A percentile compares a stretch with the other conserved stretches of the same genome.
Evolutionary conservation across 192 early-diverging fungal species (phyloP).

Genomic region (Geosiphon pyriformis): DNA sequence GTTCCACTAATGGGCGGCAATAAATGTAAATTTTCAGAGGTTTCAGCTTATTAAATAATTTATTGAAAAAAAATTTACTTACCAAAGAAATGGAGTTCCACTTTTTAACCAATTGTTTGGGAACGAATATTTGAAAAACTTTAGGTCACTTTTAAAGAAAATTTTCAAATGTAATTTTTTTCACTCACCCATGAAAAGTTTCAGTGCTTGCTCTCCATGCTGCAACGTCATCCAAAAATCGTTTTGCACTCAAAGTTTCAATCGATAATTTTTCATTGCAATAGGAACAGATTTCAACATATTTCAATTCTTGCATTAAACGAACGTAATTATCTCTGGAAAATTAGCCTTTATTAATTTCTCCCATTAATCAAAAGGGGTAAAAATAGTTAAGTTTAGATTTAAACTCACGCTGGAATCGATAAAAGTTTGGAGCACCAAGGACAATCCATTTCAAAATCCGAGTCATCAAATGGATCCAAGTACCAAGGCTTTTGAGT

Average conservation of each 20-base stretch:
- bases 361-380: no score
- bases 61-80: neutral
- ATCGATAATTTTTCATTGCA: neutral
- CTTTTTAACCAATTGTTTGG: no score
- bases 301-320: neutral
- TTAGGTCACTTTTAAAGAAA: no score
- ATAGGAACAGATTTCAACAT: neutral
- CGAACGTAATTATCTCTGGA: conserved; percentile 3
- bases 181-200: no score
- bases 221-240: conserved; percentile 17
- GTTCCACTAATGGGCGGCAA: no score
- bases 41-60: no score
- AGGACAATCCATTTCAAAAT: conserved; percentile 12
- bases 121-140: no score
- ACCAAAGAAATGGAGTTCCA: neutral
- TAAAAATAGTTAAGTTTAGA: neutral
- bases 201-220: no score
- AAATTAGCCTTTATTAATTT: no score
- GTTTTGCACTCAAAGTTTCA: conserved; percentile 1
- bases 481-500: conserved; percentile 16
- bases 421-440: neutral
- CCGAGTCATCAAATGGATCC: conserved; percentile 12
- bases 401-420: neutral
- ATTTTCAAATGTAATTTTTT: no score
- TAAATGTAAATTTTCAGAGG: no score